Evolutionary conservation across 352 stramenopile species (phyloP), one percentile per base, ranked within the genome.

Genomic region (Phytophthora syringae): DNA sequence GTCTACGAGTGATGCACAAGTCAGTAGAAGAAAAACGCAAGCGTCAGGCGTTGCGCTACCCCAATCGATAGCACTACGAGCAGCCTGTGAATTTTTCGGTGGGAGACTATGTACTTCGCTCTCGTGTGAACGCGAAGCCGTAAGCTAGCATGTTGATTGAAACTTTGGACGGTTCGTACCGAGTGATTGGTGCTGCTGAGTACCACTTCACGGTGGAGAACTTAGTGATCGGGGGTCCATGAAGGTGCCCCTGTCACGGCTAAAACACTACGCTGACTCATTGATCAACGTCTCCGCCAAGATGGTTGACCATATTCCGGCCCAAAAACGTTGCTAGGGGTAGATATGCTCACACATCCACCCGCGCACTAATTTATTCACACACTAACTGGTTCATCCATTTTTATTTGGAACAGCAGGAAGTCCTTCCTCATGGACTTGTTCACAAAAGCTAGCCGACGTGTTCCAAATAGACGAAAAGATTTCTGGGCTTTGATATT

Each of bases 191-290:
- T 32, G 27, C 27, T 1, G 20, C 49, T 4, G 49, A 56, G 5
- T 37, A 56, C 11, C 45, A 56, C 12, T 56, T 56, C 18, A 37
- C 49, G 18, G 49, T 56, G 32, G 49, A 45, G 22, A 30, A 56
- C 28, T 20, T 56, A 15, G 49, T 56, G 16, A 56, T 32, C 9
- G 49, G 49, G 20, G 34, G 9, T 22, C 20, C 1, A 34, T 47
- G 30, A 47, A 47, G n/a, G 28, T 55, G 3, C 48, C 43, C 28
- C 48, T 30, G 42, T 55, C 48, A 44, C 30, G 48, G 10, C 13
- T 45, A 30, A 55, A 55, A 28, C n/a, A 55, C 20, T 55, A 55
- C 30, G 48, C 48, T 27, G 48, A 55, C 18, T 24, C 10, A 15
- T 57, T 21, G 24, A 15, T 47, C 13, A 57, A 47, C n/a, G 22